Conservation (phyloP, 352 stramenopile genomes). For the Phytophthora multivora region DNA sequence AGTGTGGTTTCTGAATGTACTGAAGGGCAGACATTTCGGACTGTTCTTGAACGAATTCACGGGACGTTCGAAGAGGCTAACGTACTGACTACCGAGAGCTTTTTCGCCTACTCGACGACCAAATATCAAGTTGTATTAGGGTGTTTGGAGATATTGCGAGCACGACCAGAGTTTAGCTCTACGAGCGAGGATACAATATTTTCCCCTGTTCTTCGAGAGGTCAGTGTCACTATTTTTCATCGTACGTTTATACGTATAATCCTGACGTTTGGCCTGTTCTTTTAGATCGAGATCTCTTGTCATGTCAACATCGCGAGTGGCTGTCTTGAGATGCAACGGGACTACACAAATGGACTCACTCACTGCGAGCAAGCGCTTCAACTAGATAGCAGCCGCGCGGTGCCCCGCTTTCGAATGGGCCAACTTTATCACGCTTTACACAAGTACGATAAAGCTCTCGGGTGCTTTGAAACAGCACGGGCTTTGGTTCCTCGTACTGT, state of each 20-base stretch:
- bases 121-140: slow-evolving; percentile 56
- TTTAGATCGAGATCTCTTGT: slow-evolving; percentile 52
- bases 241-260: not conserved
- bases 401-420: slow-evolving; percentile 54
- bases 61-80: slow-evolving; percentile 53
- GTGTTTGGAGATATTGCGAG: slow-evolving; percentile 36
- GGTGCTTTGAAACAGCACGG: slow-evolving; percentile 29
- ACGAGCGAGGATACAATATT: slow-evolving; percentile 7
- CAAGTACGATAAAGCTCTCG: slow-evolving; percentile 57
- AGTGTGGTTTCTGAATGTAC: slow-evolving; percentile 12
- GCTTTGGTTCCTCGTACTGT: slow-evolving; percentile 6
- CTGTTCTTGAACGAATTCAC: slow-evolving; percentile 39
- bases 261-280: slow-evolving; percentile 3
- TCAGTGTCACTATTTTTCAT: slow-evolving; percentile 1
- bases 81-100: slow-evolving; percentile 68
- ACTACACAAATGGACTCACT: slow-evolving; percentile 35
- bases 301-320: slow-evolving; percentile 70
- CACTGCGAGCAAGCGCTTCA: slow-evolving; percentile 54
- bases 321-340: slow-evolving; percentile 68
- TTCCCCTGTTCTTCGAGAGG: slow-evolving; percentile 25
- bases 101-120: slow-evolving; percentile 63
- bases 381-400: slow-evolving; percentile 36
- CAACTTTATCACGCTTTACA: slow-evolving; percentile 55
- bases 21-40: slow-evolving; percentile 8
- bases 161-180: slow-evolving; percentile 12